Percentiles rank a stretch among this genome's conserved stretches.
These are phyloP conservation scores for Pleurotus platypus DNA, from an alignment of 768 basidiomycete genomes.

Conservation along the genomic window DNA sequence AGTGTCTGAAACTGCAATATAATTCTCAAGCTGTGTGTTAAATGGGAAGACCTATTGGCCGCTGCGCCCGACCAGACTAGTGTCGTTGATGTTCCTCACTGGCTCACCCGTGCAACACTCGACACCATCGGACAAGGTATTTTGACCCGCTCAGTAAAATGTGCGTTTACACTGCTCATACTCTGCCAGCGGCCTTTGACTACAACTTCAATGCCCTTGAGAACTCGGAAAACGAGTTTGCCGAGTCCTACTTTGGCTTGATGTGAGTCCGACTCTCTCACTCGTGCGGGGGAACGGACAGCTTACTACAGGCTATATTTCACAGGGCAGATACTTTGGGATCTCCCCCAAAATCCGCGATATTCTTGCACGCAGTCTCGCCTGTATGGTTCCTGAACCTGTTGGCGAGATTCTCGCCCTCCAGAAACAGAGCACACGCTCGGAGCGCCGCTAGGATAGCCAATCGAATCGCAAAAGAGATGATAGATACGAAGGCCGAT, in stretches of 20 bases:
- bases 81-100: conserved; percentile 45
- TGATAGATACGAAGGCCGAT: conserved; percentile 45
- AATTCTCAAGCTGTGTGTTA: conserved; percentile 36
- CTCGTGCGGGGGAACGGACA: too few relatives aligned
- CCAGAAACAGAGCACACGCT: conserved; percentile 36
- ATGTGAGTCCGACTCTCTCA: conserved; percentile 26
- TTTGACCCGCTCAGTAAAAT: not conserved
- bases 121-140: conserved; percentile 50
- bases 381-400: conserved; percentile 42
- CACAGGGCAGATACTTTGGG: conserved; percentile 28
- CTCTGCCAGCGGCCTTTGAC: conserved; percentile 42
- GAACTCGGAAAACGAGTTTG: conserved; percentile 47
- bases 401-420: conserved; percentile 43
- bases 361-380: conserved; percentile 27
- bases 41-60: conserved; percentile 50
- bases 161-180: not conserved
- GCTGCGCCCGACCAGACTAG: conserved; percentile 34
- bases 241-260: conserved; percentile 50
- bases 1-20: too few relatives aligned
- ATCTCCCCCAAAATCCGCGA: conserved; percentile 21
- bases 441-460: conserved; percentile 41
- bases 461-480: conserved; percentile 39
- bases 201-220: conserved; percentile 54
- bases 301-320: not conserved
- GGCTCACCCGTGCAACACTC: conserved; percentile 47